Base-by-base conservation (phyloP, 2,329 filamentous ascomycete species). In the Exophiala sideris region DNA sequence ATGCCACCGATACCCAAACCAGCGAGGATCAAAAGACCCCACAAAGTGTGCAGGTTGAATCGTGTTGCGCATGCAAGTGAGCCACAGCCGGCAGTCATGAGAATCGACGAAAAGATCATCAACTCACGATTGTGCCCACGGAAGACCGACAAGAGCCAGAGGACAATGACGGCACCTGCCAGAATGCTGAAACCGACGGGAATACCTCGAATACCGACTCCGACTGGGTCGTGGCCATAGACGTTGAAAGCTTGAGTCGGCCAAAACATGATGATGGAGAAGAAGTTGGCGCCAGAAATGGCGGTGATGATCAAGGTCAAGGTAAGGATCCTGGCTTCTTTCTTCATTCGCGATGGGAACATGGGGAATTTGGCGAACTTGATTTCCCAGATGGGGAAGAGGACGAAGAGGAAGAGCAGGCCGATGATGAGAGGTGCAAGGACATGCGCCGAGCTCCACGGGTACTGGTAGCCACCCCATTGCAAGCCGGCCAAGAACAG, bases 1-100 rank as follows among this genome's bases (percentile, higher is more conserved):
- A 88, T 84, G 1, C 82, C 85, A 5, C 85, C 85, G 3, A 87
- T 82, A 5, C 85, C 85, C 2, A 87, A 67, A 3, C 82, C 80
- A 1, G 83, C 82, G 3, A 87, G 65, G 11, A 81, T 71, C n/a
- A 87, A 72, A 21, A 86, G 69, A 11, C 74, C 78, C 71, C 80
- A 85, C 12, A 84, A 69, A 14, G 73, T 69, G 54, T 73, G 61
- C 48, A 84, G 71, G 62, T 84, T 85, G 66, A 83, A 73, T 3
- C 71, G 66, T 2, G 68, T 69, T 0, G 76, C 78, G 18, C 77
- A 68, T 1, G 80, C 71, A 53, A 86, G 69, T 3, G 78, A 74
- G 34, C 81, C 82, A 61, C 76, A 81, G 21, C 80, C 74, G 16
- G 81, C 83, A 1, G 85, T 88, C 85, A 87, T 88, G 24, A 86